Evolutionary conservation across 805 yeast species (phyloP).

Genomic region (Candida anglica): DNA sequence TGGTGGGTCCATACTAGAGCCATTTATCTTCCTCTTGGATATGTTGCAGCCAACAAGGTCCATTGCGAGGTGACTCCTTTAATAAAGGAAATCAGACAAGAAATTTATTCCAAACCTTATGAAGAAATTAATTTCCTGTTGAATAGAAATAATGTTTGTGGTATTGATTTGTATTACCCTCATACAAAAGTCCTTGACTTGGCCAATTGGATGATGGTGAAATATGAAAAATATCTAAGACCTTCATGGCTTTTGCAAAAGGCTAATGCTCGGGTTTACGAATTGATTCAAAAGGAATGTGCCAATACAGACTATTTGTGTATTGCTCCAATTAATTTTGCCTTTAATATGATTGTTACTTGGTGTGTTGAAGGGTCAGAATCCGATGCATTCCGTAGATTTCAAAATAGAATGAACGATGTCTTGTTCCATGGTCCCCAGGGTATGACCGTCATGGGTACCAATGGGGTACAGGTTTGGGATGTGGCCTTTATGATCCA

Average conservation of each 20-base stretch:
- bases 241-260: slow-evolving; percentile 66
- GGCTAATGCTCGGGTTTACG: slow-evolving; percentile 52
- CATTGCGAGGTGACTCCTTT: slow-evolving; percentile 62
- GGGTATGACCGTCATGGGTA: slow-evolving; percentile 93
- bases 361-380: slow-evolving; percentile 66
- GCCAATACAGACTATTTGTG: slow-evolving; percentile 75
- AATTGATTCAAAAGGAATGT: slow-evolving; percentile 68
- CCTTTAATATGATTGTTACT: slow-evolving; percentile 73
- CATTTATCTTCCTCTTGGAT: slow-evolving; percentile 83
- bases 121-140: slow-evolving; percentile 62
- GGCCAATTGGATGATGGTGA: slow-evolving; percentile 54
- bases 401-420: slow-evolving; percentile 64
- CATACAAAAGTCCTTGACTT: slow-evolving; percentile 66
- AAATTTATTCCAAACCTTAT: slow-evolving; percentile 60
- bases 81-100: slow-evolving; percentile 62
- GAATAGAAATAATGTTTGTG: slow-evolving; percentile 83
- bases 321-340: slow-evolving; percentile 93
- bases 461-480: slow-evolving; percentile 98
- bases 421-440: slow-evolving; percentile 79
- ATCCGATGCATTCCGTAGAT: slow-evolving; percentile 54
- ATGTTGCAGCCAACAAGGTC: slow-evolving; percentile 55
- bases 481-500: slow-evolving; percentile 91
- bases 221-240: slow-evolving; percentile 68
- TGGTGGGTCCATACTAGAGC: slow-evolving; percentile 99
- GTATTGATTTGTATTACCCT: slow-evolving; percentile 91